Evolutionary conservation across 305 asterid genomes (phyloP).

Genomic region (Fraxinus angustifolia): DNA sequence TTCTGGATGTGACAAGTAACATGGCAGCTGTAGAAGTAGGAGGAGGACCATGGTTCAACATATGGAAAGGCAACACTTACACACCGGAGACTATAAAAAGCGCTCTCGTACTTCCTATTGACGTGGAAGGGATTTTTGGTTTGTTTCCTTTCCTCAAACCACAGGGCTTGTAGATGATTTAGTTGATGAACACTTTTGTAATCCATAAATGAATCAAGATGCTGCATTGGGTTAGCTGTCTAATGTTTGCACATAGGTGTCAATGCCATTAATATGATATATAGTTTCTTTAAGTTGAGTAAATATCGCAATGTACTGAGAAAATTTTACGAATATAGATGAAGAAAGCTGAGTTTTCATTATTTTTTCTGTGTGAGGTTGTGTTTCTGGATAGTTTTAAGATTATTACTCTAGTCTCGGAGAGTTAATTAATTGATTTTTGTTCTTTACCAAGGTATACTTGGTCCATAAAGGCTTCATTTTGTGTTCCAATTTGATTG

Average conservation of each 20-base stretch:
- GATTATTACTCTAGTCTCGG: too few species aligned
- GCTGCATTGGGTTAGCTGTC: neutral
- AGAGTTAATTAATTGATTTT: too few species aligned
- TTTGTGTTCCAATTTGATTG: too few species aligned
- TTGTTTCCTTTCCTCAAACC: slow-evolving; percentile 72
- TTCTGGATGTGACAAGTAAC: slow-evolving; percentile 78
- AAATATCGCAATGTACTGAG: neutral
- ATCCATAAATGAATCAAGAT: neutral
- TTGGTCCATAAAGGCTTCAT: too few species aligned
- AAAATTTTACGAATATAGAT: too few species aligned
- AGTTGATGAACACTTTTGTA: neutral
- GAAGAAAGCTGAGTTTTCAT: too few species aligned
- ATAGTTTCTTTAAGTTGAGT: neutral
- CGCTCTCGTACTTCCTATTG: slow-evolving; percentile 62
- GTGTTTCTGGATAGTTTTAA: too few species aligned
- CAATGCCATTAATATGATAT: neutral
- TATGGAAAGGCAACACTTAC: slow-evolving; percentile 72
- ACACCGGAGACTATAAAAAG: slow-evolving; percentile 57
- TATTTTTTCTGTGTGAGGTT: too few species aligned
- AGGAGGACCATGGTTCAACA: slow-evolving; percentile 89
- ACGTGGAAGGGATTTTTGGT: slow-evolving; percentile 53
- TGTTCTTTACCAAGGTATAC: too few species aligned
- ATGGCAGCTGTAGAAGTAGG: slow-evolving; percentile 97
- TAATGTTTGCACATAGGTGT: neutral
- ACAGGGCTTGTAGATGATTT: slow-evolving; percentile 59